These are phyloP conservation scores for Triglochin maritima DNA, from an alignment of 106 monocot genomes.

Conservation along the genomic window DNA sequence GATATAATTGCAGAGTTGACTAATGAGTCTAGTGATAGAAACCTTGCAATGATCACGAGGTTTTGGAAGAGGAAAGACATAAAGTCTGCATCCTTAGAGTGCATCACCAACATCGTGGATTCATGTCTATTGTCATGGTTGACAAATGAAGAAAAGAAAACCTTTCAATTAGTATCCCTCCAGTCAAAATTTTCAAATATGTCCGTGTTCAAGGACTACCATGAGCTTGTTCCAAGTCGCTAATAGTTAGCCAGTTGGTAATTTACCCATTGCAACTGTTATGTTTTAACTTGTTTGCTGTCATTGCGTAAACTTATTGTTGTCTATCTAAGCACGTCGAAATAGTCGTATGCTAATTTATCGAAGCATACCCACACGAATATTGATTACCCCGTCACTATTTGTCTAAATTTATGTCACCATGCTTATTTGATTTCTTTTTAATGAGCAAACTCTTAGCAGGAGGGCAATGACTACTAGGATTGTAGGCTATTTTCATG, in stretches of 20 bases:
- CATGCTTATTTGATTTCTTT: too few relatives aligned
- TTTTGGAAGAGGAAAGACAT: conserved; percentile 34
- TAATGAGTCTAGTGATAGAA: conserved; percentile 36
- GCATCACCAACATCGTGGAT: conserved; percentile 24
- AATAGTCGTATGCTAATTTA: too few relatives aligned
- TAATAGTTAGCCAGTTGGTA: background rate
- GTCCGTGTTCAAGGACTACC: conserved; percentile 3
- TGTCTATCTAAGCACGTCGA: too few relatives aligned
- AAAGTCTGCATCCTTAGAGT: conserved; percentile 2
- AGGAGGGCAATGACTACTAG: too few relatives aligned
- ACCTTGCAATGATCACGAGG: conserved; percentile 37
- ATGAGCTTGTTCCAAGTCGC: background rate
- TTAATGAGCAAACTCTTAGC: too few relatives aligned
- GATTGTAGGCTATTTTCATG: too few relatives aligned
- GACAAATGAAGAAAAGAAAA: conserved; percentile 35
- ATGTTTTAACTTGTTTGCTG: background rate
- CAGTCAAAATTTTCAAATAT: conserved; percentile 29
- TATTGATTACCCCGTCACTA: too few relatives aligned
- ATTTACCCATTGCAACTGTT: background rate
- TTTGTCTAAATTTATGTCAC: too few relatives aligned
- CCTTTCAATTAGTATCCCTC: conserved; percentile 36
- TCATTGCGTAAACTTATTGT: background rate
- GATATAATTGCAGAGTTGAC: conserved; percentile 37
- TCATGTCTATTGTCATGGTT: conserved; percentile 31
- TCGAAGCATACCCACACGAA: too few relatives aligned